phyloP scores from a whole-genome alignment of 2,329 filamentous ascomycete species.

The Pestalotiopsis sp. region DNA sequence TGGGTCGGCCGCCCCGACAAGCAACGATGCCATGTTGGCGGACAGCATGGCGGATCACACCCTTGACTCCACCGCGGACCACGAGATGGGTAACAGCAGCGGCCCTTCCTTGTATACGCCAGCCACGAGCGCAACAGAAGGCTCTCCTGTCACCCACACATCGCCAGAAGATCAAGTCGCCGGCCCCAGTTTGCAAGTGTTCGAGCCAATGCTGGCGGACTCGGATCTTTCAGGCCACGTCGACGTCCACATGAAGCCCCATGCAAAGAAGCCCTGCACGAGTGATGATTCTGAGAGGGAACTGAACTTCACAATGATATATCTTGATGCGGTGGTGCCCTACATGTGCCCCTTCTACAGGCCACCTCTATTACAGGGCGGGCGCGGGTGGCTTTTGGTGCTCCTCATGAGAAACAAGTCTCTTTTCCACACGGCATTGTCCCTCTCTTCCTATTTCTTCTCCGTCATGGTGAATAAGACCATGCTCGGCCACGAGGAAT shows the following conservation, averaged over 20 bases:
- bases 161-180: not conserved
- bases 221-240: not conserved
- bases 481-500: slow-evolving; percentile 36
- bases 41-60: slow-evolving; percentile 11
- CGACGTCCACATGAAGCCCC: not conserved
- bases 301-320: slow-evolving; percentile 53
- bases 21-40: slow-evolving; percentile 10
- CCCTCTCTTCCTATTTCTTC: slow-evolving; percentile 61
- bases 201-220: not conserved
- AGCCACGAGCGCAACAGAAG: slow-evolving; percentile 9
- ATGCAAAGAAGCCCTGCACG: not conserved
- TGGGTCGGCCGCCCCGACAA: not conserved
- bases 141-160: not conserved
- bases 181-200: not conserved
- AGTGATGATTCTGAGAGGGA: slow-evolving; percentile 21
- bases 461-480: slow-evolving; percentile 43
- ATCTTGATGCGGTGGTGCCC: slow-evolving; percentile 64
- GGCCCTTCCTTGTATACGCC: slow-evolving; percentile 12
- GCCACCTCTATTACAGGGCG: slow-evolving; percentile 57
- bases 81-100: not conserved
- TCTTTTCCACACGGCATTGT: slow-evolving; percentile 59
- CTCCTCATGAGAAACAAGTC: slow-evolving; percentile 59
- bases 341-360: slow-evolving; percentile 67
- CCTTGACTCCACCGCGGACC: slow-evolving; percentile 5
- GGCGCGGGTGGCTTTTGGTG: slow-evolving; percentile 62